Percentiles rank a stretch among this genome's conserved stretches.
Conservation (phyloP, 768 basidiomycete species). For the Clitopilus passeckerianus region DNA sequence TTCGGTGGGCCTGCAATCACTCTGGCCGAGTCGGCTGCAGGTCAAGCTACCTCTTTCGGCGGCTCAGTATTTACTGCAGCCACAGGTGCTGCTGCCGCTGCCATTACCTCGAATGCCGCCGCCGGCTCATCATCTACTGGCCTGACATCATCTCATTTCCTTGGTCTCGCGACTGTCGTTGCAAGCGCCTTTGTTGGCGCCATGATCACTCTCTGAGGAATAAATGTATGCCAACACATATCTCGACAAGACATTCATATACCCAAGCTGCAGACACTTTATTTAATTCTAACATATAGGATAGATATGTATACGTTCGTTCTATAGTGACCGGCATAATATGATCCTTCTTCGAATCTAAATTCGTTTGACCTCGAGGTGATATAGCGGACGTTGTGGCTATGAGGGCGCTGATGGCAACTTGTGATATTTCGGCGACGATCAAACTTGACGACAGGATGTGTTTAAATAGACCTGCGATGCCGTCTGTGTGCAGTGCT, state of each 20-base stretch:
- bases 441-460: background rate
- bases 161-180: conserved; percentile 31
- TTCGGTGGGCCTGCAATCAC: conserved; percentile 55
- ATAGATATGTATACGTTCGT: background rate
- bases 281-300: background rate
- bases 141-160: conserved; percentile 22
- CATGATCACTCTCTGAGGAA: conserved; percentile 26
- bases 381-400: background rate
- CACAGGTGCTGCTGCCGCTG: conserved; percentile 10
- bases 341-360: background rate
- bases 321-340: background rate
- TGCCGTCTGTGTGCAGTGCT: conserved; percentile 5
- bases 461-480: background rate
- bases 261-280: background rate
- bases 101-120: conserved; percentile 18
- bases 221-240: background rate
- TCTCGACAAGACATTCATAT: background rate
- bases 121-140: conserved; percentile 15
- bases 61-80: conserved; percentile 8
- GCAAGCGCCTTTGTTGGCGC: conserved; percentile 36
- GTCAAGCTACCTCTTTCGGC: conserved; percentile 12
- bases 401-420: background rate
- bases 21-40: conserved; percentile 35
- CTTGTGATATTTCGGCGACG: background rate
- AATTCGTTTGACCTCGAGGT: background rate